Conservation (phyloP, 306 rosid species). For the Quercus aquifolioides region DNA sequence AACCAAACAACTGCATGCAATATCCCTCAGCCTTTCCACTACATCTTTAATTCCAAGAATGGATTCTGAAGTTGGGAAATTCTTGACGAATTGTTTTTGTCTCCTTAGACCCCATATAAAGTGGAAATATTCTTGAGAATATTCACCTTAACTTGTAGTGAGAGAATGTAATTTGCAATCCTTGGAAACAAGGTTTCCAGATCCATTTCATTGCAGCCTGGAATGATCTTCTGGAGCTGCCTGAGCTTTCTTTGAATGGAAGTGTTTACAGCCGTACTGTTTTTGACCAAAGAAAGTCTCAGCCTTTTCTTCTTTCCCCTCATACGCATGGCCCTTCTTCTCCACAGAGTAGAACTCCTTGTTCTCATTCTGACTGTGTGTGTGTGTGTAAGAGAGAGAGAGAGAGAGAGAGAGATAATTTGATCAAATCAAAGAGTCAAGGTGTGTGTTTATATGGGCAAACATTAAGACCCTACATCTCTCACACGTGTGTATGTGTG, state of each 20-base stretch:
- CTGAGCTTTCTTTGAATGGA: conserved; percentile 40
- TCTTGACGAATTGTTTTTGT: not conserved
- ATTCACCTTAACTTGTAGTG: conserved; percentile 55
- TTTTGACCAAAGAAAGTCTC: conserved; percentile 32
- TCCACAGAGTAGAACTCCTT: conserved; percentile 27
- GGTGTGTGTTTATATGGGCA: conserved; percentile 16
- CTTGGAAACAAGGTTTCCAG: conserved; percentile 39
- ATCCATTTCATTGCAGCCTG: conserved; percentile 41
- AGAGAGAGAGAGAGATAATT: not conserved
- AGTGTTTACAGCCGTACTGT: conserved; percentile 3
- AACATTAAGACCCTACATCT: not conserved
- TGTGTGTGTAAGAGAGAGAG: not conserved
- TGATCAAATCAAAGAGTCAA: conserved; percentile 1
- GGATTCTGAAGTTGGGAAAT: not conserved
- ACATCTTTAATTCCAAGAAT: not conserved
- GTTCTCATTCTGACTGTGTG: conserved; percentile 32
- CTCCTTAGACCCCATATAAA: conserved; percentile 48
- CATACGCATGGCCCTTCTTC: conserved; percentile 33
- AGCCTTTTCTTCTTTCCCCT: conserved; percentile 51
- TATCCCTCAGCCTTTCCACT: not conserved
- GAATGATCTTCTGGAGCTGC: conserved; percentile 53
- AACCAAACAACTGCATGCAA: not conserved
- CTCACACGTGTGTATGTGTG: not conserved
- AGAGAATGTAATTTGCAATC: conserved; percentile 48
- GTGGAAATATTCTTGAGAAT: conserved; percentile 54